phyloP scores from a whole-genome alignment of 164 flowering plant species.

The Protea cynaroides region DNA sequence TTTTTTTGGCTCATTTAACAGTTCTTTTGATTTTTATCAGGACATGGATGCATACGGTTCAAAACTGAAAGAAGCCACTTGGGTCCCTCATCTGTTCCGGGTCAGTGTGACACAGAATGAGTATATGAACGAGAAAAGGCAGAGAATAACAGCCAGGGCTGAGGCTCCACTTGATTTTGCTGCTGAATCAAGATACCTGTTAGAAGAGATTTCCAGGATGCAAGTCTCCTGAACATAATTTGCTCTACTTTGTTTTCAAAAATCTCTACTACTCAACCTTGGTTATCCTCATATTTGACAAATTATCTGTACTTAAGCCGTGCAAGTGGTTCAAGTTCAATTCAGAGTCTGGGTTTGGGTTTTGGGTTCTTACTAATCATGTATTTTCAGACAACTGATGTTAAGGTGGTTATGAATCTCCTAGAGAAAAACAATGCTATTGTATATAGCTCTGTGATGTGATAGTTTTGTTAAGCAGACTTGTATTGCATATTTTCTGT shows the following conservation, averaged over 20 bases:
- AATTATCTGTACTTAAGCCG: background rate
- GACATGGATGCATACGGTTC: slow-evolving; percentile 24
- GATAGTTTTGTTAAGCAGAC: too few species aligned
- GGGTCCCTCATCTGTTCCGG: slow-evolving; percentile 69
- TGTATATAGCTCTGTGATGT: too few species aligned
- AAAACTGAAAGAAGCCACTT: slow-evolving; percentile 67
- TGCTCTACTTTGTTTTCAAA: too few species aligned
- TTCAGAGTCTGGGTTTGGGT: background rate
- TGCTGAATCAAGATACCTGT: slow-evolving; percentile 64
- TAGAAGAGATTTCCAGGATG: slow-evolving; percentile 68
- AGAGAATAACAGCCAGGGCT: slow-evolving; percentile 24
- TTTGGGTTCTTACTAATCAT: background rate
- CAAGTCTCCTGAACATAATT: slow-evolving; percentile 25
- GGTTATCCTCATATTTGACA: background rate
- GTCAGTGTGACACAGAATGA: slow-evolving; percentile 69
- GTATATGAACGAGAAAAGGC: slow-evolving; percentile 71
- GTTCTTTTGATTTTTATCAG: background rate
- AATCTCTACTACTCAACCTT: background rate
- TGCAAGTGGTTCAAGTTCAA: background rate
- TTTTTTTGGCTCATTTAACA: too few species aligned
- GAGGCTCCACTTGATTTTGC: slow-evolving; percentile 49
- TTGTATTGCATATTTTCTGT: too few species aligned
- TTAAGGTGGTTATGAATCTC: background rate
- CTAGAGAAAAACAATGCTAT: too few species aligned
- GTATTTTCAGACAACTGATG: background rate